Conservation (phyloP, 257 asterid genomes). For the Gentiana dahurica region DNA sequence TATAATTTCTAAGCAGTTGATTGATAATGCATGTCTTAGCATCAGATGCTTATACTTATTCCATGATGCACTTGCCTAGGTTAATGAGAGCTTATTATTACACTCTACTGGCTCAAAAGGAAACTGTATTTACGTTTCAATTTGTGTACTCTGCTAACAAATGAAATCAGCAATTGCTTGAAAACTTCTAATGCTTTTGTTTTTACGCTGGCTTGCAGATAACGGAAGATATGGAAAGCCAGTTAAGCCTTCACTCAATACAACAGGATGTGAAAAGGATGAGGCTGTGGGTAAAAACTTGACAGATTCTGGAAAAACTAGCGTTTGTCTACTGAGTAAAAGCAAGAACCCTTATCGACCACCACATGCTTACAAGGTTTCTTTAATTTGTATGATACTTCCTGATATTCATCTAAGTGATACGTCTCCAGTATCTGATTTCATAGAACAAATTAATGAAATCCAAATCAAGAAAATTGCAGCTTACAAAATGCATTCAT, state of each 20-base stretch:
- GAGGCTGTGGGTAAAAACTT: conserved; percentile 16
- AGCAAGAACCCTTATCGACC: conserved; percentile 51
- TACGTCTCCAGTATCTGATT: not conserved
- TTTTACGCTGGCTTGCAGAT: conserved; percentile 21
- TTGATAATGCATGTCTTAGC: too few relatives aligned
- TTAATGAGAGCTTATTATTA: not conserved
- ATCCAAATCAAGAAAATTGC: conserved; percentile 1
- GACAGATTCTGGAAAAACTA: conserved; percentile 9
- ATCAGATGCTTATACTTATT: too few relatives aligned
- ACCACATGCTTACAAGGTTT: conserved; percentile 41
- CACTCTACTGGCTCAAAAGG: not conserved
- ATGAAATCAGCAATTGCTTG: not conserved
- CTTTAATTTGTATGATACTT: conserved; percentile 12
- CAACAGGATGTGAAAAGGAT: conserved; percentile 12
- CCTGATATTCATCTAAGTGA: not conserved
- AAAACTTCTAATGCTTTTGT: not conserved
- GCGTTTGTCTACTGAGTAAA: conserved; percentile 26
- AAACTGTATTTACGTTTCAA: not conserved
- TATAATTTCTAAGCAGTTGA: too few relatives aligned
- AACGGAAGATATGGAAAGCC: not conserved
- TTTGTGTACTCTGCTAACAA: not conserved
- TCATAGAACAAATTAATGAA: not conserved
- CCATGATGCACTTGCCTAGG: not conserved
- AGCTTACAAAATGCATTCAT: not conserved
- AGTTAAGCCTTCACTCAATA: conserved; percentile 10